These are phyloP conservation scores for Hericium rajendrae DNA, from an alignment of 768 basidiomycete species.

Conservation along the genomic window DNA sequence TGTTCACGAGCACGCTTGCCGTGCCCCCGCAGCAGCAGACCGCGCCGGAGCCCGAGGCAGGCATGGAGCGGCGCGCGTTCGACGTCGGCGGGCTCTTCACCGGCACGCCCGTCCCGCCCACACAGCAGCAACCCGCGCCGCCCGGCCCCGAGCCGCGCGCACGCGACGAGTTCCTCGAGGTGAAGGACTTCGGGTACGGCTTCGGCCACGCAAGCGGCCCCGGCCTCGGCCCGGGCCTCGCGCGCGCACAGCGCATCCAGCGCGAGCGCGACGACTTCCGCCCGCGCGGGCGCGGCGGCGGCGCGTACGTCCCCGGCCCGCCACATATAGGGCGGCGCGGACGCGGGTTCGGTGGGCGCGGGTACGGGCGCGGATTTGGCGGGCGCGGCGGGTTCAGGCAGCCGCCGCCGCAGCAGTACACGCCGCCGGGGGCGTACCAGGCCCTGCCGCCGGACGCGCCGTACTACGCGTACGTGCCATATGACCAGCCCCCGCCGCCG, in stretches of 20 bases:
- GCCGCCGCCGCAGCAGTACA: not conserved
- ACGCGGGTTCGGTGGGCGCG: slow-evolving; percentile 4
- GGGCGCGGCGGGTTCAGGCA: not conserved
- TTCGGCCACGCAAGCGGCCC: slow-evolving; percentile 40
- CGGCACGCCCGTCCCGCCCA: slow-evolving; percentile 4
- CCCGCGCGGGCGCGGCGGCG: slow-evolving; percentile 25
- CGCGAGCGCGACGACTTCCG: slow-evolving; percentile 21
- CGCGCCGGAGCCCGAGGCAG: not conserved
- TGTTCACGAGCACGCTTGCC: not conserved
- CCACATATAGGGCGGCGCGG: slow-evolving; percentile 19
- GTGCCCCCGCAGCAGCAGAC: not conserved
- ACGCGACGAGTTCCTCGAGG: slow-evolving; percentile 36
- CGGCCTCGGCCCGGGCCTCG: slow-evolving; percentile 23
- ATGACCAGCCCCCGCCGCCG: slow-evolving; percentile 16
- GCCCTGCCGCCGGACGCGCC: slow-evolving; percentile 17
- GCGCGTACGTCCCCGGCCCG: slow-evolving; percentile 9
- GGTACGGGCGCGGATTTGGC: slow-evolving; percentile 1
- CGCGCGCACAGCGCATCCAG: slow-evolving; percentile 20
- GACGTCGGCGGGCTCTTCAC: slow-evolving; percentile 9
- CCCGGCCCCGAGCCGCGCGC: slow-evolving; percentile 5
- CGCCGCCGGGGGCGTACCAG: slow-evolving; percentile 12
- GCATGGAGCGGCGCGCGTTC: not conserved
- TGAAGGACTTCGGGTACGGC: slow-evolving; percentile 55
- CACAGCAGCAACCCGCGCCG: slow-evolving; percentile 5
- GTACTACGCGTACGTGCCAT: slow-evolving; percentile 14